Evolutionary conservation across 352 stramenopile species (phyloP).

Genomic region (Phytophthora parvispora): DNA sequence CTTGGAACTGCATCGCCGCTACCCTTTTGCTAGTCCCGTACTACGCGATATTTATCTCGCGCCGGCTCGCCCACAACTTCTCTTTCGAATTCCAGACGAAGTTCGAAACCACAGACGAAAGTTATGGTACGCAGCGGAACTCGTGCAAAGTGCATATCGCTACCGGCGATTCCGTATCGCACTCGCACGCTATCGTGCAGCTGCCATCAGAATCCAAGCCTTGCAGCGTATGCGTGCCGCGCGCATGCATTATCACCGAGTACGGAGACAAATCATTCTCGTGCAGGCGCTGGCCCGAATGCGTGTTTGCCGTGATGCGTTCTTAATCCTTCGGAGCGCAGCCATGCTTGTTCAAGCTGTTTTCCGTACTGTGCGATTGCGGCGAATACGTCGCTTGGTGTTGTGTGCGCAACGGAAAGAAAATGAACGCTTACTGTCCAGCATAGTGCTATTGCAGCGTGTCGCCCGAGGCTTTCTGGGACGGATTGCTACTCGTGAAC

Average conservation of each 20-base stretch:
- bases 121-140: conserved; percentile 67
- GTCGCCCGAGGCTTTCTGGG: conserved; percentile 68
- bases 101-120: conserved; percentile 65
- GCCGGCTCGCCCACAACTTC: conserved; percentile 38
- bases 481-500: conserved; percentile 31
- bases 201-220: conserved; percentile 71
- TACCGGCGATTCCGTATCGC: conserved; percentile 63
- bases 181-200: conserved; percentile 60
- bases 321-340: conserved; percentile 51
- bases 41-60: conserved; percentile 74
- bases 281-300: conserved; percentile 71
- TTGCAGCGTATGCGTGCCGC: conserved; percentile 60
- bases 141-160: conserved; percentile 68
- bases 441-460: conserved; percentile 58
- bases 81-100: conserved; percentile 55
- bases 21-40: conserved; percentile 49
- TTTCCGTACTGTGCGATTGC: conserved; percentile 59
- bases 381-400: conserved; percentile 66
- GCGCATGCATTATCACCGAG: conserved; percentile 32
- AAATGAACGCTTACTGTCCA: conserved; percentile 54
- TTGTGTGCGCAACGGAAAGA: conserved; percentile 60
- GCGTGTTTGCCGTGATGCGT: conserved; percentile 52
- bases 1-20: conserved; percentile 49
- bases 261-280: conserved; percentile 54
- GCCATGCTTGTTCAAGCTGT: conserved; percentile 66